Base-by-base conservation (phyloP, 768 basidiomycete species). In the Xerocomellus chrysenteron region DNA sequence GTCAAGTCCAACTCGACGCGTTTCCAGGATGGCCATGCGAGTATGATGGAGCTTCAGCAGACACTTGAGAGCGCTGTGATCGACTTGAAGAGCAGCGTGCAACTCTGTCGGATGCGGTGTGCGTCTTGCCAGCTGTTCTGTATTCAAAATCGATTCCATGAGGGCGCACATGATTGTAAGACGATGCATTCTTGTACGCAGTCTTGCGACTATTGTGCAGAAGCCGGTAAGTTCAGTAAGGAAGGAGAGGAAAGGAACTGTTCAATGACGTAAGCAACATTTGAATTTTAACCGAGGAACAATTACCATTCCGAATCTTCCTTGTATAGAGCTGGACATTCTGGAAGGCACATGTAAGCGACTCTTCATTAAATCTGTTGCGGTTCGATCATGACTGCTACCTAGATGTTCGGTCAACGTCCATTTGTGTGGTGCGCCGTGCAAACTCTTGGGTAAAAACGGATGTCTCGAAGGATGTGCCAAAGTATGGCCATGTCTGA, bases 351-450 rank as follows among this genome's bases (percentile, higher is more conserved):
- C 56, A 70, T 84, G 84, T 85, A 63, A 58, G 81, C 59, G 47
- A 74, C 55, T 12, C 24, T 50, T 48, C 26, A 4, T 16, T 6
- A 11, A 36, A 39, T 39, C 19, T 17, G 5, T 14, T 10, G 5
- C 32, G 10, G 37, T 28, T 45, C 1, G 6, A 41, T 47, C 37
- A 36, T 26, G 9, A 36, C 11, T 51, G 36, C 41, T 5, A 37
- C 46, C 36, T 35, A 87, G 85, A 39, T 87, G 85, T 63, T 73
- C 74, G 24, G 76, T 82, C 7, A 72, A 76, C 33, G 43, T 69
- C 28, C 85, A 86, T 69, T 65, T 85, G 37, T 86, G 85, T 53
- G 86, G 83, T 14, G 70, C 76, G 43, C 73, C 68, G 14, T 87
- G 85, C 64, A 66, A 66, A 39, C 70, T 83, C 6, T 58, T 59